Conservation (phyloP, 495 filamentous ascomycete genomes). For the Evernia prunastri region DNA sequence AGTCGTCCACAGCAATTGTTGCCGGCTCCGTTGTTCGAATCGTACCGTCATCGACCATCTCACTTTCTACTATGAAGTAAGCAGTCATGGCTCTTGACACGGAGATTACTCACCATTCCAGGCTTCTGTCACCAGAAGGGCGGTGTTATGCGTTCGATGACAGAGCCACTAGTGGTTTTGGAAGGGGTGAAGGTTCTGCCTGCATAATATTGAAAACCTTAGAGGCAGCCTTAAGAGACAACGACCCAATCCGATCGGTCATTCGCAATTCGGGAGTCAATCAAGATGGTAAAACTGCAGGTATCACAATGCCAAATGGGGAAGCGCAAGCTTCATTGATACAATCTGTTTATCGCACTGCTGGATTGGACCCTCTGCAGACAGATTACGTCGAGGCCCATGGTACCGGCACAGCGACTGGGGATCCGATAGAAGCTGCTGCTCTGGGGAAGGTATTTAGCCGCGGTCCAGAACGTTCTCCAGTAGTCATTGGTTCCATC, state of each 20-base stretch:
- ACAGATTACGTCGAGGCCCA: slow-evolving; percentile 41
- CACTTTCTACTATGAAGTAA: slow-evolving; percentile 16
- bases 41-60: slow-evolving; percentile 9
- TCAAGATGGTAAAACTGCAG: slow-evolving; percentile 47
- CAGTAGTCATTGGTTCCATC: slow-evolving; percentile 37
- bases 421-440: slow-evolving; percentile 20
- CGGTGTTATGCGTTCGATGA: slow-evolving; percentile 11
- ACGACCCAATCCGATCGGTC: slow-evolving; percentile 38
- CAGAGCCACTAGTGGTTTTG: slow-evolving; percentile 34
- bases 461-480: background rate
- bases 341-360: slow-evolving; percentile 34
- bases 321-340: slow-evolving; percentile 37
- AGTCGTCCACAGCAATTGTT: slow-evolving; percentile 28
- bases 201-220: slow-evolving; percentile 39
- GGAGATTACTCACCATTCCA: background rate
- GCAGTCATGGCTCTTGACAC: no score
- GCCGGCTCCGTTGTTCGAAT: slow-evolving; percentile 34
- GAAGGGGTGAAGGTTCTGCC: slow-evolving; percentile 40
- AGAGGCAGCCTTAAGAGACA: slow-evolving; percentile 32
- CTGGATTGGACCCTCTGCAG: slow-evolving; percentile 30
- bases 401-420: slow-evolving; percentile 8
- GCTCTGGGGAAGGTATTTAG: slow-evolving; percentile 6
- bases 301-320: slow-evolving; percentile 38
- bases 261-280: slow-evolving; percentile 28
- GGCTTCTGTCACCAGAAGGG: slow-evolving; percentile 13